Evolutionary conservation across 176 grass and related monocot species (phyloP).

Genomic region (Cocos nucifera): DNA sequence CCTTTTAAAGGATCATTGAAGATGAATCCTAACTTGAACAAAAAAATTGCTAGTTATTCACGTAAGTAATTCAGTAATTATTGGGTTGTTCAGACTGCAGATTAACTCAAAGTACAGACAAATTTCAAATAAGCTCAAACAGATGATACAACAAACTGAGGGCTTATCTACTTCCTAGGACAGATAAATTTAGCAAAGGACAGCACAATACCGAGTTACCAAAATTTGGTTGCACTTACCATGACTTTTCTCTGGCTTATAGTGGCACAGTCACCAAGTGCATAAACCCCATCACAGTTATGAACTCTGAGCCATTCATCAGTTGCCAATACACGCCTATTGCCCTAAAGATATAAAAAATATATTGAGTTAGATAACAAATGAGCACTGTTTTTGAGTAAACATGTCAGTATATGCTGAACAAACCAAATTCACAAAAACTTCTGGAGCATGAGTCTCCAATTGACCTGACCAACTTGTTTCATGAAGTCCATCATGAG

Average conservation of each 20-base stretch:
- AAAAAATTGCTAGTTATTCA: too few species aligned
- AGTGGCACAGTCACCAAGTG: slow-evolving; percentile 65
- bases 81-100: too few species aligned
- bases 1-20: too few species aligned
- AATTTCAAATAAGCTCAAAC: too few species aligned
- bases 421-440: background rate
- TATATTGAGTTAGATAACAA: background rate
- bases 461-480: too few species aligned
- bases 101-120: too few species aligned
- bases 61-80: too few species aligned
- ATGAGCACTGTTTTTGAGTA: background rate
- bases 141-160: too few species aligned
- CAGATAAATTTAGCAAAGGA: slow-evolving; percentile 2
- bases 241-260: slow-evolving; percentile 71
- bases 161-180: background rate
- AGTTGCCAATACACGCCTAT: slow-evolving; percentile 50
- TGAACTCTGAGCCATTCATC: slow-evolving; percentile 74
- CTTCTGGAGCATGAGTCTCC: background rate
- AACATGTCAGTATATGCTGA: background rate
- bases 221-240: slow-evolving; percentile 29
- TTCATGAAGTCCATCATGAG: too few species aligned
- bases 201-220: background rate
- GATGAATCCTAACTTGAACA: too few species aligned
- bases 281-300: slow-evolving; percentile 50
- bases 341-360: slow-evolving; percentile 19